Percentiles rank a stretch among this genome's conserved stretches.
These are phyloP conservation scores for Lablab purpureus DNA, from an alignment of 306 rosid species.

Conservation along the genomic window DNA sequence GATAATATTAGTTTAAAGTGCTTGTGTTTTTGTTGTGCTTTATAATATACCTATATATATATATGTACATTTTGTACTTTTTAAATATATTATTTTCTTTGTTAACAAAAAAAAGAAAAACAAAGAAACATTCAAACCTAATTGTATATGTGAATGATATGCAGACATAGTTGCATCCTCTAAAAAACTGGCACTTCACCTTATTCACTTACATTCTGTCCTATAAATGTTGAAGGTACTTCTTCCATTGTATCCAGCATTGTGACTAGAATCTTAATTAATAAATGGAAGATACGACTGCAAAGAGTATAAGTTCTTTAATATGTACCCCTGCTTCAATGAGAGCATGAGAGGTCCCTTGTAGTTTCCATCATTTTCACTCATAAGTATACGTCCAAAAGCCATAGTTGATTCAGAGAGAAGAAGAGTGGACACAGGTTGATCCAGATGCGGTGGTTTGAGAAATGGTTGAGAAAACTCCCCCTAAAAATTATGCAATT, in stretches of 20 bases:
- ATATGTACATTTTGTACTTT: too few species aligned
- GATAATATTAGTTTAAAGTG: too few species aligned
- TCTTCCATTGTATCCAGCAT: conserved; percentile 58
- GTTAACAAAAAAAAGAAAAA: not conserved
- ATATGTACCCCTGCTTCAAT: conserved; percentile 83
- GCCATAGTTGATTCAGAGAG: conserved; percentile 95
- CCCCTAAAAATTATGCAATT: conserved; percentile 58
- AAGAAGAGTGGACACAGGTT: conserved; percentile 88
- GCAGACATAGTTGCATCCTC: conserved; percentile 46
- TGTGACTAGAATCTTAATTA: conserved; percentile 50
- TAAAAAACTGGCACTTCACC: conserved; percentile 47
- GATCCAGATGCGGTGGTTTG: conserved; percentile 99
- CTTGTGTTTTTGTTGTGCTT: too few species aligned
- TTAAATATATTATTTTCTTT: too few species aligned
- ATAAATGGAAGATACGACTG: conserved; percentile 45
- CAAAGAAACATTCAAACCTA: conserved; percentile 42
- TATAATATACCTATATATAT: too few species aligned
- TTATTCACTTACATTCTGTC: conserved; percentile 52
- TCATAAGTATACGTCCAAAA: conserved; percentile 82
- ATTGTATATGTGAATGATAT: conserved; percentile 28
- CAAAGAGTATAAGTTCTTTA: conserved; percentile 47
- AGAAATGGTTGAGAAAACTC: conserved; percentile 97
- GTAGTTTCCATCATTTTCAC: conserved; percentile 94
- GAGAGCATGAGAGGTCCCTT: conserved; percentile 94
- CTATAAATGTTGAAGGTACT: conserved; percentile 53